Percentiles rank a stretch among this genome's conserved stretches.
These are phyloP conservation scores for Pyricularia sp. DNA, from an alignment of 2,329 filamentous ascomycete species.

Conservation along the genomic window DNA sequence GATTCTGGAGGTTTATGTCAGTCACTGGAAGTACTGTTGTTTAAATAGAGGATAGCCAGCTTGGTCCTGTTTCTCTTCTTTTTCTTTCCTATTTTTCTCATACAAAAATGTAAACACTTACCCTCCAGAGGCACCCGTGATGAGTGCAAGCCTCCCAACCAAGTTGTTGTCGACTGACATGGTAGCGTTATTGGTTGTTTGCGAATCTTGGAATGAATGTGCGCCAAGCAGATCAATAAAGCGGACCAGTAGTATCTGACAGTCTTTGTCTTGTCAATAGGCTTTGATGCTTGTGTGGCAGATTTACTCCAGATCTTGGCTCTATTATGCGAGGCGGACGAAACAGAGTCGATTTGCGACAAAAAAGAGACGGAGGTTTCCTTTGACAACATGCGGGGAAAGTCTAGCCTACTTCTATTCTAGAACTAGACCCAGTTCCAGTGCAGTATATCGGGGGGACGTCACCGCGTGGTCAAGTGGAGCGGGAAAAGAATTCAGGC, in stretches of 20 bases:
- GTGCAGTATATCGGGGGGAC: neutral
- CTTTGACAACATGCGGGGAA: neutral
- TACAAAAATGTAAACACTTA: neutral
- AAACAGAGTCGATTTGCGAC: neutral
- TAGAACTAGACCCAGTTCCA: neutral
- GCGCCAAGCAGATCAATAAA: neutral
- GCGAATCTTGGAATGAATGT: neutral
- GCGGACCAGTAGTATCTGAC: neutral
- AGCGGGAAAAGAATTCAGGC: neutral
- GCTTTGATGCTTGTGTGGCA: neutral
- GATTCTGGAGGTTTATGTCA: conserved; percentile 11
- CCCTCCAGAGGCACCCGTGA: conserved; percentile 6
- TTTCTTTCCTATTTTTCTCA: too few relatives aligned
- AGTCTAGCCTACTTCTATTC: neutral
- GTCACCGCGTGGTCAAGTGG: neutral
- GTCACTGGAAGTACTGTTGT: neutral
- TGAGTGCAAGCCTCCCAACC: conserved; percentile 2
- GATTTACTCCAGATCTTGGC: neutral
- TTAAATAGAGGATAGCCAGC: too few relatives aligned
- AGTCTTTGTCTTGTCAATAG: neutral
- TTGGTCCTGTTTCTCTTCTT: neutral
- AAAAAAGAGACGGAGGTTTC: neutral
- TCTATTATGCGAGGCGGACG: neutral
- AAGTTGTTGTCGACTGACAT: conserved; percentile 3
- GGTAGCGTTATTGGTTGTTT: neutral